Percentiles rank a stretch among this genome's conserved stretches.
phyloP scores from a whole-genome alignment of 2,329 filamentous ascomycete genomes.

The Trichoderma harzianum region DNA sequence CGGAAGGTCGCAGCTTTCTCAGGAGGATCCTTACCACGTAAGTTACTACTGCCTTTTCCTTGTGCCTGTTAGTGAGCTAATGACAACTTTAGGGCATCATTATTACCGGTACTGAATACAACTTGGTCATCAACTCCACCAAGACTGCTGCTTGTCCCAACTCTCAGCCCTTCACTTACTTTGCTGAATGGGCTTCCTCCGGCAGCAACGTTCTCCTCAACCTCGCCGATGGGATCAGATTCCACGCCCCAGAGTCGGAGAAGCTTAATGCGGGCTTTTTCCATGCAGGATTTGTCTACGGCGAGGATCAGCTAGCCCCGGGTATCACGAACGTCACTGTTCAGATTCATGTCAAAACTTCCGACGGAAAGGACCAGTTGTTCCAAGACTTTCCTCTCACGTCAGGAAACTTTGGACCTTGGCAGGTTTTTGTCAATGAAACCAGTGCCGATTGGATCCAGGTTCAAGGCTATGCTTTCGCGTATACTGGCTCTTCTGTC shows the following conservation, averaged over 20 bases:
- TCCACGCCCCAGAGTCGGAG: background rate
- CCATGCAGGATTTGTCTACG: background rate
- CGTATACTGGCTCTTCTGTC: background rate
- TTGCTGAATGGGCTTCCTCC: background rate
- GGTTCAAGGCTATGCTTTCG: background rate
- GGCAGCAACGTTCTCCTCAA: background rate
- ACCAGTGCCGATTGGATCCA: background rate
- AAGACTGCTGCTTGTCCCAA: background rate
- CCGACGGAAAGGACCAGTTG: background rate
- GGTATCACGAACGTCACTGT: background rate
- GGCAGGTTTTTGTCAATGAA: background rate
- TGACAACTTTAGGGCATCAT: background rate
- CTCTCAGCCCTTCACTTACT: background rate
- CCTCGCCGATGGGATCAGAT: background rate
- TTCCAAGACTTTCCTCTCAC: background rate
- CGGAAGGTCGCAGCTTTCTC: background rate
- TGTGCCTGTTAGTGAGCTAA: background rate
- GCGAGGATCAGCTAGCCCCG: background rate
- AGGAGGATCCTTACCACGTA: background rate
- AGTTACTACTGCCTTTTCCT: background rate
- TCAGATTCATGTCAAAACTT: background rate
- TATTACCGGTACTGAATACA: background rate
- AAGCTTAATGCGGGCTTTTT: background rate
- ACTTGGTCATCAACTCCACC: background rate
- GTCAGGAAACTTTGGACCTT: background rate